Percentiles rank a stretch among this genome's conserved stretches.
Evolutionary conservation across 2,329 filamentous ascomycete species (phyloP).

Genomic region (Elsinoe necatrix): DNA sequence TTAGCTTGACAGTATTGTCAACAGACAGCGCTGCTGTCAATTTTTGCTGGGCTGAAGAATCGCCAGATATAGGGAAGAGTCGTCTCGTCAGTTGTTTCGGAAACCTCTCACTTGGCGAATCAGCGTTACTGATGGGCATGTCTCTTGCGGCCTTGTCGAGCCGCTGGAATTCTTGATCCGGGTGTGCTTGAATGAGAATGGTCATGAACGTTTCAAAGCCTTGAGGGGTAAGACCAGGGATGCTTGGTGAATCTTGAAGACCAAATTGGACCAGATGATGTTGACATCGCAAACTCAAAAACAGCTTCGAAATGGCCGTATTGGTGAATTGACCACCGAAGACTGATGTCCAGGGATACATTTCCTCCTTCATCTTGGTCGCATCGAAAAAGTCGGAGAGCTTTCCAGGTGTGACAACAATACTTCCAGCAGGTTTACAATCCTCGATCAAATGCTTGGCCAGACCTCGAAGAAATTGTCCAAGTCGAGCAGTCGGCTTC

Average conservation of each 20-base stretch:
- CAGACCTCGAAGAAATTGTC: slow-evolving; percentile 63
- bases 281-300: slow-evolving; percentile 40
- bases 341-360: slow-evolving; percentile 53
- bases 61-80: slow-evolving; percentile 55
- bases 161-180: slow-evolving; percentile 64
- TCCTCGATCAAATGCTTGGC: slow-evolving; percentile 66
- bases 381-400: slow-evolving; percentile 64
- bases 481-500: slow-evolving; percentile 57
- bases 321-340: slow-evolving; percentile 38
- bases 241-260: slow-evolving; percentile 33
- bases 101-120: slow-evolving; percentile 60
- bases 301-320: slow-evolving; percentile 37
- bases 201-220: slow-evolving; percentile 57
- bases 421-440: slow-evolving; percentile 55
- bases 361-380: slow-evolving; percentile 56
- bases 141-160: slow-evolving; percentile 59
- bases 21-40: slow-evolving; percentile 53
- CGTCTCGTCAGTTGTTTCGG: slow-evolving; percentile 70
- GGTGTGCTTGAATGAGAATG: slow-evolving; percentile 64
- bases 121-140: slow-evolving; percentile 60
- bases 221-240: slow-evolving; percentile 39
- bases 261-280: slow-evolving; percentile 42
- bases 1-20: slow-evolving; percentile 42
- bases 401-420: slow-evolving; percentile 69
- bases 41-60: slow-evolving; percentile 50